A percentile compares a stretch with the other conserved stretches of the same genome.
These are phyloP conservation scores for Alectoria sarmentosa DNA, from an alignment of 495 filamentous ascomycete species.

Conservation along the genomic window DNA sequence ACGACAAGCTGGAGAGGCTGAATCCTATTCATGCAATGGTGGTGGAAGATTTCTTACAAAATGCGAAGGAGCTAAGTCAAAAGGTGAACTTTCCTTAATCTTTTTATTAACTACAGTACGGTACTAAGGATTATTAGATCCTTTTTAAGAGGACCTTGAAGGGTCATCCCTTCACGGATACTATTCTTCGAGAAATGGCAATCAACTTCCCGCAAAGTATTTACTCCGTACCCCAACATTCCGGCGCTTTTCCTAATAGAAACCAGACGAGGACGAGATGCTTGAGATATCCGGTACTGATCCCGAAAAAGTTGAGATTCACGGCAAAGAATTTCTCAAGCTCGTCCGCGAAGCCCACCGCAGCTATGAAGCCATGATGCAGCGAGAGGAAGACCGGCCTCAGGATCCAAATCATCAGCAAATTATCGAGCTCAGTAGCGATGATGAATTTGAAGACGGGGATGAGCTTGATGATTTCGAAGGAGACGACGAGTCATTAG, in stretches of 20 bases:
- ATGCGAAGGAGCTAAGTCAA: conserved; percentile 58
- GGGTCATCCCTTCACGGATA: conserved; percentile 67
- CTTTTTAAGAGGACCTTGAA: conserved; percentile 55
- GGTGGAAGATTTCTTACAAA: conserved; percentile 55
- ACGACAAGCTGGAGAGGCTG: conserved; percentile 55
- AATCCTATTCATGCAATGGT: conserved; percentile 55
- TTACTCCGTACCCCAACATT: background rate
- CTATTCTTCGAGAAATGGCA: conserved; percentile 74
- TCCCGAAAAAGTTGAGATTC: conserved; percentile 58
- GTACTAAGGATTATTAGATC: conserved; percentile 36
- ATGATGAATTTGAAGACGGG: conserved; percentile 45
- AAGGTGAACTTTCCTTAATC: conserved; percentile 34
- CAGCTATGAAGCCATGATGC: conserved; percentile 44
- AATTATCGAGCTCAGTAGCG: conserved; percentile 61
- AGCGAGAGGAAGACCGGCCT: conserved; percentile 41
- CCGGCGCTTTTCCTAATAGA: conserved; percentile 6
- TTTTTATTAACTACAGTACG: background rate
- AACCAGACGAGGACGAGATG: conserved; percentile 47
- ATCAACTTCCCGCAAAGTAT: conserved; percentile 63
- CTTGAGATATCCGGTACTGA: conserved; percentile 61
- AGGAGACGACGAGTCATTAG: conserved; percentile 32
- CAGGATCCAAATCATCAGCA: conserved; percentile 53
- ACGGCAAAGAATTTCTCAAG: conserved; percentile 59
- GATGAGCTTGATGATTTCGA: conserved; percentile 42
- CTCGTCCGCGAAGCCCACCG: conserved; percentile 50